A percentile compares a stretch with the other conserved stretches of the same genome.
Evolutionary conservation across 129 eudicot genomes (phyloP).

Genomic region (Escallonia rubra): DNA sequence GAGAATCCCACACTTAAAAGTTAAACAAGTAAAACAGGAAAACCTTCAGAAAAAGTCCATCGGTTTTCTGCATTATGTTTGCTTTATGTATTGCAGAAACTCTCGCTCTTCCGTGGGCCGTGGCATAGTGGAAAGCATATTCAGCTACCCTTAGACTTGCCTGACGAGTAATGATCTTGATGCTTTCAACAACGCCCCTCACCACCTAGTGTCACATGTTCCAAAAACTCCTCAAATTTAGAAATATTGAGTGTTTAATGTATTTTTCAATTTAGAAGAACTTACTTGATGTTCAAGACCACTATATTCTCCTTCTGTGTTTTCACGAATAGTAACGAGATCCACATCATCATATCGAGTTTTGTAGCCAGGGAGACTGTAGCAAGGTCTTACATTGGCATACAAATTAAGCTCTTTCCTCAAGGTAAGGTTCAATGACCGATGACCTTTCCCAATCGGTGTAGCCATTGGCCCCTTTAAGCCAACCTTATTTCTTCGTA

Average conservation of each 20-base stretch:
- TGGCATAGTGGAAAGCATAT: constrained; percentile 93
- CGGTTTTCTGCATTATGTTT: constrained; percentile 96
- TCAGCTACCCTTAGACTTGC: constrained; percentile 98
- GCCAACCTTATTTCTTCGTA: constrained; percentile 77
- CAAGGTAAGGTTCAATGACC: constrained; percentile 90
- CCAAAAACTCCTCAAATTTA: not conserved
- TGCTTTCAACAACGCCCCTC: constrained; percentile 98
- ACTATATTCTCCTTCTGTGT: constrained; percentile 98
- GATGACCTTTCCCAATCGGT: constrained; percentile 98
- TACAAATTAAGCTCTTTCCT: constrained; percentile 91
- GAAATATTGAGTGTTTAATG: not conserved
- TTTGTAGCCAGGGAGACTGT: constrained; percentile 97
- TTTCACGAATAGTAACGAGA: constrained; percentile 93
- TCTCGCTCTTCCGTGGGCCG: constrained; percentile 82
- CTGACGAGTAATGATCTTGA: constrained; percentile 91
- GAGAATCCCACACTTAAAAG: not conserved
- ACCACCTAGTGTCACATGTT: constrained; percentile 52
- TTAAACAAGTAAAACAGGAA: constrained; percentile 1
- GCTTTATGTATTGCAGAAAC: constrained; percentile 99
- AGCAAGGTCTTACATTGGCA: constrained; percentile 98
- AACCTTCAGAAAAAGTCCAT: constrained; percentile 95
- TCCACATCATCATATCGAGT: constrained; percentile 89
- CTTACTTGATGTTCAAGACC: constrained; percentile 97
- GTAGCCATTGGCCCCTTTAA: constrained; percentile 99
- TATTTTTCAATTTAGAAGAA: constrained; percentile 3